These are phyloP conservation scores for Paraconiothyrium brasiliense DNA, from an alignment of 2,329 filamentous ascomycete genomes.

Conservation along the genomic window DNA sequence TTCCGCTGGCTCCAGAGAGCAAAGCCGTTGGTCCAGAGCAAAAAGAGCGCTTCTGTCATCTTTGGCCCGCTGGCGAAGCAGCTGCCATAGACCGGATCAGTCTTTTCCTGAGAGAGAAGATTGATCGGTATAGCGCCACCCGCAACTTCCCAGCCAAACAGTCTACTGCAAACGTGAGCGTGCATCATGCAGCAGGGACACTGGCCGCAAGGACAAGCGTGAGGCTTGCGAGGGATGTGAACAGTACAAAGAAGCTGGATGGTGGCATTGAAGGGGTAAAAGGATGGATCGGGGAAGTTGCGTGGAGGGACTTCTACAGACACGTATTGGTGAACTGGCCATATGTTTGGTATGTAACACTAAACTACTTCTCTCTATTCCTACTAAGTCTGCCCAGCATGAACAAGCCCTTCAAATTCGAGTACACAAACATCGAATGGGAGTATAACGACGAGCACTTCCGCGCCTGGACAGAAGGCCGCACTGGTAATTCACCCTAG, in stretches of 20 bases:
- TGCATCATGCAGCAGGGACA: conserved; percentile 57
- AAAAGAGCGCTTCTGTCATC: conserved; percentile 49
- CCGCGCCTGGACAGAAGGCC: conserved; percentile 67
- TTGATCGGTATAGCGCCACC: conserved; percentile 51
- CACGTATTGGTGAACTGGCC: conserved; percentile 84
- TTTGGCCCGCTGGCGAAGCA: conserved; percentile 58
- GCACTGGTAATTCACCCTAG: conserved; percentile 29
- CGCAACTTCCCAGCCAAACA: conserved; percentile 55
- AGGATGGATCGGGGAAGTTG: conserved; percentile 62
- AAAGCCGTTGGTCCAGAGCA: conserved; percentile 63
- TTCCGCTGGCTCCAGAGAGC: conserved; percentile 63
- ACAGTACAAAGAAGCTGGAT: conserved; percentile 63
- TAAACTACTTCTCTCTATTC: neutral
- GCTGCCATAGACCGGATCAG: conserved; percentile 54
- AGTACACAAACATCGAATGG: conserved; percentile 85
- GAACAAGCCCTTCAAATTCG: conserved; percentile 82
- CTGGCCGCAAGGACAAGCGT: conserved; percentile 57
- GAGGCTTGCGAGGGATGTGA: conserved; percentile 62
- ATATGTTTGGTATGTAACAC: conserved; percentile 71
- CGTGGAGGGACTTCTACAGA: conserved; percentile 62
- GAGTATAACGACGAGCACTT: conserved; percentile 67
- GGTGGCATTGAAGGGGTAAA: conserved; percentile 53
- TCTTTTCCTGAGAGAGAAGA: conserved; percentile 58
- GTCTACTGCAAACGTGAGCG: conserved; percentile 52
- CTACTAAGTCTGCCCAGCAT: conserved; percentile 56